A percentile compares a stretch with the other conserved stretches of the same genome.
These are phyloP conservation scores for Coemansia linderi DNA, from an alignment of 371 early-diverging fungal genomes.

Conservation along the genomic window DNA sequence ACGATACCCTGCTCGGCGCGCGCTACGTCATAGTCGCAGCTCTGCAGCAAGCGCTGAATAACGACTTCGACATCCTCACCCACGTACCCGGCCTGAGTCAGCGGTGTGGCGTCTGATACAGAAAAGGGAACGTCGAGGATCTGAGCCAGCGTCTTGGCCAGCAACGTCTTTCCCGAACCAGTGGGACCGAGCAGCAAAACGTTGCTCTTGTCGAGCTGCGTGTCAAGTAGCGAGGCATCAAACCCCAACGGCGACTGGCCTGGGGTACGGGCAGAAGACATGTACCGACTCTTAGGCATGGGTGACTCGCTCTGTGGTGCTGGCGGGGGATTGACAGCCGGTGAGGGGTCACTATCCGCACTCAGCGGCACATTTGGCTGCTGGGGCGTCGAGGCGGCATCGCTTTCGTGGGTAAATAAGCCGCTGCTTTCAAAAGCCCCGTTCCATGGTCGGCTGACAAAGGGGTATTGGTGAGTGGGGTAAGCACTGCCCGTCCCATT, in stretches of 20 bases:
- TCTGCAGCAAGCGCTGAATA: constrained; percentile 82
- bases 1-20: constrained; percentile 88
- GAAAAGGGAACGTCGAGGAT: constrained; percentile 88
- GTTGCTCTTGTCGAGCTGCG: constrained; percentile 85
- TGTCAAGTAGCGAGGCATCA: constrained; percentile 25
- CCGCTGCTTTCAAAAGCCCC: constrained; percentile 38
- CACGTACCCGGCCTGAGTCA: constrained; percentile 93
- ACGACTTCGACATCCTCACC: constrained; percentile 92
- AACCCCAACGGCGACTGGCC: not conserved
- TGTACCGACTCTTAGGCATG: not conserved
- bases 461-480: constrained; percentile 40
- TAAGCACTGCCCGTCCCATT: constrained; percentile 42
- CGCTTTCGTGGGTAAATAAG: constrained; percentile 25
- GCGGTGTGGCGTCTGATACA: constrained; percentile 90
- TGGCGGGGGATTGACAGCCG: constrained; percentile 1
- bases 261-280: not conserved
- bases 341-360: not conserved
- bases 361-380: constrained; percentile 6
- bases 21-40: constrained; percentile 83
- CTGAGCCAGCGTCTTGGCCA: constrained; percentile 83
- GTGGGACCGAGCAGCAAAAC: constrained; percentile 85
- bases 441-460: constrained; percentile 44
- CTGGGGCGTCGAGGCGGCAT: not conserved
- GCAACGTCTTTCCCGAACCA: constrained; percentile 84
- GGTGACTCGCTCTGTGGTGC: not conserved